Conservation (phyloP, 176 grass and related monocot species). For the Oryza meyeriana region DNA sequence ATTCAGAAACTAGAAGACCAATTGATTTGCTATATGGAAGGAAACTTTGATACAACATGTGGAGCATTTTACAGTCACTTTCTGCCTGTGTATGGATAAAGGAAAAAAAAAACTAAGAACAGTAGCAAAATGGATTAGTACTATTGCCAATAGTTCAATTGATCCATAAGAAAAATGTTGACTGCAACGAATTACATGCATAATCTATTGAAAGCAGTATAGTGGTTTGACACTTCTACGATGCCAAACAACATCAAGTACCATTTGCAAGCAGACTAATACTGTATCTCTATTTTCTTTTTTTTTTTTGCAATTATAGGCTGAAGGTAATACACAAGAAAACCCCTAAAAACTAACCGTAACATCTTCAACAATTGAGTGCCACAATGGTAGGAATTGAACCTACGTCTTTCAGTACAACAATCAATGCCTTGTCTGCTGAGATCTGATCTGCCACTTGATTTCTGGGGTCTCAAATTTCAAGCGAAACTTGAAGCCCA, state of each 20-base stretch:
- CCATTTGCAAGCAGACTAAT: constrained; percentile 1
- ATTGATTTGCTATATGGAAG: background rate
- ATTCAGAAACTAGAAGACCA: constrained; percentile 25
- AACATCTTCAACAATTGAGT: background rate
- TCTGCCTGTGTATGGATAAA: background rate
- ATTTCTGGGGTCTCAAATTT: constrained; percentile 9
- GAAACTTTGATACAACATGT: background rate
- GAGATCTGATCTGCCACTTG: background rate
- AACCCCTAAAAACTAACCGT: background rate
- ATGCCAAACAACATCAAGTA: background rate
- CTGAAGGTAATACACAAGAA: constrained; percentile 5
- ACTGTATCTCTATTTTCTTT: background rate
- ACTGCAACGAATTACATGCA: background rate
- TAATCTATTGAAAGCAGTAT: background rate
- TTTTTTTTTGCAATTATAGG: background rate
- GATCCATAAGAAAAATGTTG: background rate
- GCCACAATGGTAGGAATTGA: background rate
- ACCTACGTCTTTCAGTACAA: constrained; percentile 11
- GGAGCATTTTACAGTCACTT: constrained; percentile 1
- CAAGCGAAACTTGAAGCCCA: constrained; percentile 4
- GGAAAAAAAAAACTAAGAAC: background rate
- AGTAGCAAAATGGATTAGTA: background rate
- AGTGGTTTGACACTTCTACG: background rate
- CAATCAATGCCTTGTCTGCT: background rate
- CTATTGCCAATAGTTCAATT: background rate